Evolutionary conservation across 192 early-diverging fungal species (phyloP).

Genomic region (Spizellomyces sp.): DNA sequence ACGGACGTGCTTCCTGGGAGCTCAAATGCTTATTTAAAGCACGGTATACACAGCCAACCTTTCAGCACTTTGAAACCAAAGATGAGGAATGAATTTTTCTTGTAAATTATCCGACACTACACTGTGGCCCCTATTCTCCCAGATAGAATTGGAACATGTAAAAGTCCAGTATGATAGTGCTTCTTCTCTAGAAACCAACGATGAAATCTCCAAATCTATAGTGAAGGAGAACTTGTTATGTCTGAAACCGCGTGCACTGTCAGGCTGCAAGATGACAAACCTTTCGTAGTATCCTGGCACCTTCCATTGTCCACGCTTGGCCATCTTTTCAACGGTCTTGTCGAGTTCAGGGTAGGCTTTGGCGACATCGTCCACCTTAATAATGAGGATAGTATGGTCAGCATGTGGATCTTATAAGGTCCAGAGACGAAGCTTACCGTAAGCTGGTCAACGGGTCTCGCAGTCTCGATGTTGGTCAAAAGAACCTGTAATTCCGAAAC

Average conservation of each 20-base stretch:
- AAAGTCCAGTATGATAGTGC: too few relatives aligned
- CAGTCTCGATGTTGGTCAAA: slow-evolving; percentile 88
- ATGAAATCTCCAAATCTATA: slow-evolving; percentile 54
- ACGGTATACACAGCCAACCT: too few relatives aligned
- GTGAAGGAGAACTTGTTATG: slow-evolving; percentile 5
- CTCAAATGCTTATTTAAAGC: too few relatives aligned
- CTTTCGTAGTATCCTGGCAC: slow-evolving; percentile 96
- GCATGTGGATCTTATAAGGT: background rate
- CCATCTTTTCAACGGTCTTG: slow-evolving; percentile 85
- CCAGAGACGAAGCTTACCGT: slow-evolving; percentile 63
- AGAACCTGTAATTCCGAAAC: slow-evolving; percentile 85
- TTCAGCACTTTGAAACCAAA: too few relatives aligned
- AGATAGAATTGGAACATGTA: too few relatives aligned
- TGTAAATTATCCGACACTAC: too few relatives aligned
- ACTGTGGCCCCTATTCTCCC: too few relatives aligned
- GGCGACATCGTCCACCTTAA: slow-evolving; percentile 89
- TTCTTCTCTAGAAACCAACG: slow-evolving; percentile 47
- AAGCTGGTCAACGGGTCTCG: slow-evolving; percentile 91
- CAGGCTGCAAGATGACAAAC: slow-evolving; percentile 35
- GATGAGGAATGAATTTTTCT: too few relatives aligned
- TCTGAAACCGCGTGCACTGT: background rate
- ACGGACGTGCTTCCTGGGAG: too few relatives aligned
- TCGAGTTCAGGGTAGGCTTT: slow-evolving; percentile 91
- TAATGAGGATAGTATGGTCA: slow-evolving; percentile 7
- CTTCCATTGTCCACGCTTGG: slow-evolving; percentile 88